Percentiles rank a stretch among this genome's conserved stretches.
Conservation (phyloP, 805 yeast genomes). For the Komagataella pseudopastoris region DNA sequence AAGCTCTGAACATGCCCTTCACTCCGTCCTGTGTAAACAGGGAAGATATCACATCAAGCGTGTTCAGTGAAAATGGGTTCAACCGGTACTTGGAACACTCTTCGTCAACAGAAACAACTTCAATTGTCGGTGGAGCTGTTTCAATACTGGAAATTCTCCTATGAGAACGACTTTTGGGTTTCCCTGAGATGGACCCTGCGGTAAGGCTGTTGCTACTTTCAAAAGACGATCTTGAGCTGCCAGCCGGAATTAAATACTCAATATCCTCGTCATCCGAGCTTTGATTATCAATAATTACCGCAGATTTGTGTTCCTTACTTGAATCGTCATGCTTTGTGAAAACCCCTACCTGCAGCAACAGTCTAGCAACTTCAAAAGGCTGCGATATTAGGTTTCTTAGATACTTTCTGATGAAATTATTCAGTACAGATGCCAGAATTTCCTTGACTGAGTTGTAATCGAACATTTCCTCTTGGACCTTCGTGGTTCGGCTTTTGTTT, state of each 20-base stretch:
- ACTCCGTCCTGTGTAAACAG: conserved; percentile 60
- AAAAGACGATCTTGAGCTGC: neutral
- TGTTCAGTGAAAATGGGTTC: conserved; percentile 46
- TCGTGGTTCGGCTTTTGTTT: neutral
- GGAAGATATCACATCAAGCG: conserved; percentile 51
- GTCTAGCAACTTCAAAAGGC: conserved; percentile 77
- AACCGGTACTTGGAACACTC: conserved; percentile 12
- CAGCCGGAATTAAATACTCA: neutral
- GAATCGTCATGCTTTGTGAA: conserved; percentile 16
- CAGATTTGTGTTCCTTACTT: neutral
- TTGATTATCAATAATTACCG: conserved; percentile 5
- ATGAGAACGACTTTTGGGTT: neutral
- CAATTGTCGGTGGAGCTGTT: conserved; percentile 9
- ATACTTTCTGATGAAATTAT: conserved; percentile 57
- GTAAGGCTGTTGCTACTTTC: neutral
- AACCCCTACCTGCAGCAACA: conserved; percentile 70
- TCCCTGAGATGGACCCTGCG: neutral
- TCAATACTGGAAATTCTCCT: conserved; percentile 24
- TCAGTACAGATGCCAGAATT: conserved; percentile 38
- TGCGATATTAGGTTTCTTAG: conserved; percentile 58
- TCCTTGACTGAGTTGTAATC: conserved; percentile 46
- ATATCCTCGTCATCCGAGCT: conserved; percentile 12
- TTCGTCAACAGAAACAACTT: neutral
- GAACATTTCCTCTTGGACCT: conserved; percentile 33
- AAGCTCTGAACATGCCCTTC: conserved; percentile 58